Percentiles rank a stretch among this genome's conserved stretches.
Evolutionary conservation across 2,329 filamentous ascomycete species (phyloP).

Genomic region (Mycosphaerella sp.): DNA sequence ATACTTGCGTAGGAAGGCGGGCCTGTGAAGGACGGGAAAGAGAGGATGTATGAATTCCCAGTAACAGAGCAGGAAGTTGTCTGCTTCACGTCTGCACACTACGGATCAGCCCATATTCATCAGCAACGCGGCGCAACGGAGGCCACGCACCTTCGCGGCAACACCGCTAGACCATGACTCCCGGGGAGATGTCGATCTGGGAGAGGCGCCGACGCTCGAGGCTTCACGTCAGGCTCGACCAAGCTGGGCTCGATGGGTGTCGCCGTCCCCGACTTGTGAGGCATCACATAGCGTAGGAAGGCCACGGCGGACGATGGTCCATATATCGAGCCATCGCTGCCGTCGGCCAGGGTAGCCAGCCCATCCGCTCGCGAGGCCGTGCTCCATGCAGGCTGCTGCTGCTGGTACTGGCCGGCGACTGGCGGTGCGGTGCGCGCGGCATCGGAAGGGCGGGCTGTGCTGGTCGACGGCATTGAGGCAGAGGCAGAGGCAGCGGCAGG

Average conservation of each 20-base stretch:
- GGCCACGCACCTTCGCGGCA: constrained; percentile 15
- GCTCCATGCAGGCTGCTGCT: constrained; percentile 1
- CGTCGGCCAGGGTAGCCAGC: constrained; percentile 21
- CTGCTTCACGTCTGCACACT: constrained; percentile 20
- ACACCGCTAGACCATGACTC: constrained; percentile 20
- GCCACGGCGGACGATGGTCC: constrained; percentile 27
- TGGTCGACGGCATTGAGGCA: neutral
- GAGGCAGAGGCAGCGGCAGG: too few relatives aligned
- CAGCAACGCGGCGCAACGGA: neutral
- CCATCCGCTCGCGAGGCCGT: constrained; percentile 18
- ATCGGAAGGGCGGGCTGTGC: neutral
- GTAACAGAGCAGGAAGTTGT: constrained; percentile 26
- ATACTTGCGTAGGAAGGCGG: constrained; percentile 25
- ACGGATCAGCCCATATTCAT: neutral
- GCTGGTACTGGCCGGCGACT: neutral
- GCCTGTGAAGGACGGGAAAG: constrained; percentile 27
- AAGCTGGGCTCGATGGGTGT: constrained; percentile 14
- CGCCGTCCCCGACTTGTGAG: constrained; percentile 6
- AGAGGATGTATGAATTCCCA: constrained; percentile 28
- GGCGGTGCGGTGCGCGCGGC: constrained; percentile 2
- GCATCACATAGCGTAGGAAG: constrained; percentile 24
- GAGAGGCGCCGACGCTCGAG: constrained; percentile 7
- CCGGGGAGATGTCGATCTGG: constrained; percentile 17
- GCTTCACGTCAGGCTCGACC: constrained; percentile 10
- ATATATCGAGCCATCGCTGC: constrained; percentile 20